Base-by-base conservation (phyloP, 495 filamentous ascomycete species). In the Daldinia childiae region DNA sequence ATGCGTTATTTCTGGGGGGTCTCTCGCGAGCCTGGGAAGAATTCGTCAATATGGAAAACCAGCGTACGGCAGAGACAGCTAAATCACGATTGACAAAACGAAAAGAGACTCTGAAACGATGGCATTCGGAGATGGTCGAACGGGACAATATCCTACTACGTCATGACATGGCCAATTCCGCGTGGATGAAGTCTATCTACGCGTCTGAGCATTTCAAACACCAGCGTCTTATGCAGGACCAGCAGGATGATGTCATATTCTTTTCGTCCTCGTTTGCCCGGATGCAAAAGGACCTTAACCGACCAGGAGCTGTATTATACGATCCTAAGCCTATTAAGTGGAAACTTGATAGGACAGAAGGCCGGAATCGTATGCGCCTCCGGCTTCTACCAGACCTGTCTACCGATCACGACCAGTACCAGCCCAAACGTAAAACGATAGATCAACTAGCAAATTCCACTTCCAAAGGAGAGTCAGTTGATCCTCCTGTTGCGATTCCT, bases 101-200 rank as follows among this genome's bases (percentile, higher is more conserved):
- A 30, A 92, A 89, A 76, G 95, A 98, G 24, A 92, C 85, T 70
- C 83, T 99, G 12, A 91, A 86, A 75, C 84, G 90, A 56, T 97
- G 93, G 93, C 87, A 89, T 45, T 77, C 82, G 4, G 88, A 93
- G 56, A 88, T 90, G 65, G 78, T 87, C 29, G 84, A 86, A 52
- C 83, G 84, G 21, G 92, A 97, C 51, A 90, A 92, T 64, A 82
- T 90, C 41, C 85, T 91, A 55, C 87, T 90, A 58, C 89, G 89
- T 14, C 93, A 97, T 74, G 92, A 97, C 71, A 90, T 90, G 66
- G 90, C 92, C 1, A 92, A 93, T 61, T 90, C 89, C 56, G 90
- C 94, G 61, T 98, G 95, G 96, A 90, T 93, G 81, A 91, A 93
- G 62, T 98, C 97, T 69, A 96, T 98, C 43, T 94, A 94, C 77